Conservation (phyloP, 208 protist genomes). For the Phytomonas francai region DNA sequence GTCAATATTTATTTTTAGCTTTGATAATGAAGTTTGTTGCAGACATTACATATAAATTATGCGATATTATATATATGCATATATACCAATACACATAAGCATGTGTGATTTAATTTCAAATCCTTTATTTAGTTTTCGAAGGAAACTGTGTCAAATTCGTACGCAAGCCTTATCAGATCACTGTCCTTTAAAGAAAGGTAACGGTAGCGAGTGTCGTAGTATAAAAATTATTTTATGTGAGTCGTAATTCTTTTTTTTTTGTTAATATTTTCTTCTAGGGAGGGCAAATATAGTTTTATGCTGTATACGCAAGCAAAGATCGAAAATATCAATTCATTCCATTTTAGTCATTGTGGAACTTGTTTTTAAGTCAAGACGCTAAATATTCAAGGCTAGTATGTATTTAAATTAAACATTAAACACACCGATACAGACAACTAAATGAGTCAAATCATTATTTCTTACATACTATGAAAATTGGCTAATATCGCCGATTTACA, state of each 20-base stretch:
- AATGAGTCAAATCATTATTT: slow-evolving; percentile 66
- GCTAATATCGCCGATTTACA: slow-evolving; percentile 69
- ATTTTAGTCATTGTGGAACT: too few species aligned
- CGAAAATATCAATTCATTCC: too few species aligned
- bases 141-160: too few species aligned
- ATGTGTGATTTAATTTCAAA: slow-evolving; percentile 5
- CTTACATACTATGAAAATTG: slow-evolving; percentile 53
- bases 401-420: too few species aligned
- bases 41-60: background rate
- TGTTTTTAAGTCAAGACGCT: too few species aligned
- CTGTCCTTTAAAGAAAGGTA: background rate
- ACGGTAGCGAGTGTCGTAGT: background rate
- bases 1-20: too few species aligned
- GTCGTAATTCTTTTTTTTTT: slow-evolving; percentile 9
- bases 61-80: slow-evolving; percentile 9
- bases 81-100: background rate
- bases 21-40: too few species aligned
- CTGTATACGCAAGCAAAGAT: too few species aligned
- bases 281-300: too few species aligned
- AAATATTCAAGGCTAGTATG: too few species aligned
- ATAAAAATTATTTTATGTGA: slow-evolving; percentile 5
- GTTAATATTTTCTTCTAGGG: slow-evolving; percentile 5
- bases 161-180: background rate
- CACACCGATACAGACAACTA: background rate
- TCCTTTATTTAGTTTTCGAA: background rate